Evolutionary conservation across 208 protist genomes (phyloP), one percentile per base, ranked within the genome.

Genomic region (Acanthamoeba castellanii): DNA sequence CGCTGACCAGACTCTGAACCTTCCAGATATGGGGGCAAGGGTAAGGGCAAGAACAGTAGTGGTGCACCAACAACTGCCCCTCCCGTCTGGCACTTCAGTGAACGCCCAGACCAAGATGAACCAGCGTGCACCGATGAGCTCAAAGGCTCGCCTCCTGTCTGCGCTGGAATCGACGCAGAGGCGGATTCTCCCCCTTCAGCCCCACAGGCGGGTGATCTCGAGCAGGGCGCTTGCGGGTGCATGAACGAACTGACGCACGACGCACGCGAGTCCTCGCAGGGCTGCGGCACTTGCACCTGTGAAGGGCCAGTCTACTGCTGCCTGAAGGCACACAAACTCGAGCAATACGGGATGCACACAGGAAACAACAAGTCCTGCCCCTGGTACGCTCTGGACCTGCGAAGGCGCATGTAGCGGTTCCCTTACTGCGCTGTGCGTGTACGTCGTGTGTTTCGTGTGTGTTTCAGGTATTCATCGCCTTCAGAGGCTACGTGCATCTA

Each of bases 221-320:
- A 9, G 5, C 2, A 61, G 50, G 27, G 42, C 8, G 78, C n/a
- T 13, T 84, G 32, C n/a, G 25, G 25, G 9, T 87, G 76, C 22
- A 16, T n/a, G 22, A 25, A 32, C 7, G 37, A 9, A 13, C 1
- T 87, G 47, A 59, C 50, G 16, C 47, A 61, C 1, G n/a, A 87
- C 7, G 78, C 78, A 22, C 78, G 78, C 9, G 50, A 57, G 27
- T 1, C 78, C 14, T 2, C 13, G 6, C 78, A 87, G 78, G 78
- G 78, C 50, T 87, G 78, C 52, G 37, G 42, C n/a, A 0, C 14
- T 16, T 87, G 47, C 78, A 61, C 1, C 0, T 87, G 78, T 16
- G 78, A 87, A 2, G 78, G 78, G 8, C 78, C 78, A 0, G 78
- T 87, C 30, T 87, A 87, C 50, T 87, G 78, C 78, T 87, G 78